Evolutionary conservation across 176 grass and related monocot genomes (phyloP).

Genomic region (Triticum timopheevii): DNA sequence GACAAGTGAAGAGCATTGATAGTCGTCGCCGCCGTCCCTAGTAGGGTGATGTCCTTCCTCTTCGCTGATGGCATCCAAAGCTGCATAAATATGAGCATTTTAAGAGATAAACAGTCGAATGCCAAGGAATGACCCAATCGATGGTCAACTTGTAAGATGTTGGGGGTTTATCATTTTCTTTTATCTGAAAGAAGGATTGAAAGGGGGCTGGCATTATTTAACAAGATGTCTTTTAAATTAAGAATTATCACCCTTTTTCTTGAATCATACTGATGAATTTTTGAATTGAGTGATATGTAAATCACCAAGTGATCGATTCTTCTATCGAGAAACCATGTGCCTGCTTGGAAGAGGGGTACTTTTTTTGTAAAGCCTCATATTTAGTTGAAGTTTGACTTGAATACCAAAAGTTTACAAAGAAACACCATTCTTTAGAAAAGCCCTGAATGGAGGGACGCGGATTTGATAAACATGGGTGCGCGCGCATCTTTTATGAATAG

Average conservation of each 20-base stretch:
- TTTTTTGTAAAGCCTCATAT: neutral
- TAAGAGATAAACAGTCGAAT: too few species aligned
- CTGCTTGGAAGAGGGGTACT: neutral
- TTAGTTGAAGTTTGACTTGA: neutral
- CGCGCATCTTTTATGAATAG: too few species aligned
- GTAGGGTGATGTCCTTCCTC: neutral
- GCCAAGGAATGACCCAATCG: too few species aligned
- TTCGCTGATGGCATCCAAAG: neutral
- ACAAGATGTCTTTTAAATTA: neutral
- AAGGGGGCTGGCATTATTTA: neutral
- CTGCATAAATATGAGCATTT: too few species aligned
- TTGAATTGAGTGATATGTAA: neutral
- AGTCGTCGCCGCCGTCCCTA: neutral
- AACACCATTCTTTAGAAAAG: neutral
- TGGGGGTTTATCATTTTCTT: neutral
- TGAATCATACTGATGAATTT: neutral
- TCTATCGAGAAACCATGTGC: neutral
- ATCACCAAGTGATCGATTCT: neutral
- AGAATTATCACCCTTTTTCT: neutral
- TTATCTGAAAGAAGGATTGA: neutral
- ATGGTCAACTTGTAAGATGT: neutral
- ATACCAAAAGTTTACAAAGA: neutral
- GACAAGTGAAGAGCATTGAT: too few species aligned
- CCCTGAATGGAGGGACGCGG: neutral
- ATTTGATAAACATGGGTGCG: too few species aligned